These are phyloP conservation scores for Ophiostoma sp. DNA, from an alignment of 2,329 filamentous ascomycete species.

Conservation along the genomic window DNA sequence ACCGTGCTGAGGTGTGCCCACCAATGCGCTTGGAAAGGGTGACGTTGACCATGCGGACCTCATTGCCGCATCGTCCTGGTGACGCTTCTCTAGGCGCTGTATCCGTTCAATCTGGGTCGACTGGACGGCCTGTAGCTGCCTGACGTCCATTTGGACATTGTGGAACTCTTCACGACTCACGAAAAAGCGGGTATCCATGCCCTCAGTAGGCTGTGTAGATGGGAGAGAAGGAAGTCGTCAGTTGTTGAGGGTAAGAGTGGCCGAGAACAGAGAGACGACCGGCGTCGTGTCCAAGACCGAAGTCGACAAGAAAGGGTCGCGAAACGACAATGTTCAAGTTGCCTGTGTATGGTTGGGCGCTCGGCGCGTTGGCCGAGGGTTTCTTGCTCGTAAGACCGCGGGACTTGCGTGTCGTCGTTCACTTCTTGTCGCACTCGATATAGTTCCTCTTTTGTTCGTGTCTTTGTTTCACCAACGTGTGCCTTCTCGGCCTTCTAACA, in stretches of 20 bases:
- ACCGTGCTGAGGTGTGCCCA: slow-evolving; percentile 87
- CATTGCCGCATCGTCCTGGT: slow-evolving; percentile 65
- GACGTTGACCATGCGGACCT: slow-evolving; percentile 91
- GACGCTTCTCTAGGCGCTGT: slow-evolving; percentile 63
- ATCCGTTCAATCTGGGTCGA: slow-evolving; percentile 63
- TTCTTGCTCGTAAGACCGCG: neutral
- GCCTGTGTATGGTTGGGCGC: neutral
- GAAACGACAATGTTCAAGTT: neutral
- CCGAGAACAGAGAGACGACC: neutral
- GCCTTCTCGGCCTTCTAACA: neutral
- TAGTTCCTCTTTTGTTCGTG: neutral
- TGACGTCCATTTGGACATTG: slow-evolving; percentile 69
- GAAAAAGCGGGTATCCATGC: slow-evolving; percentile 65
- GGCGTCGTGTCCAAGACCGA: neutral
- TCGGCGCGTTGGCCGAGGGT: neutral
- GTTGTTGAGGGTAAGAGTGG: neutral
- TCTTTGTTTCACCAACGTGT: neutral
- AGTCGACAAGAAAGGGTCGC: neutral
- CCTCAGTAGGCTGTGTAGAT: slow-evolving; percentile 32
- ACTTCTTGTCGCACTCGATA: neutral
- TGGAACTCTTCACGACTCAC: slow-evolving; percentile 65
- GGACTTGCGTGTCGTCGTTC: neutral
- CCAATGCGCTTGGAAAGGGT: slow-evolving; percentile 82
- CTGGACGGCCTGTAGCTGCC: slow-evolving; percentile 65
- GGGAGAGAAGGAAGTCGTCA: neutral